phyloP scores from a whole-genome alignment of 805 yeast species.

The Lachancea meyersii region DNA sequence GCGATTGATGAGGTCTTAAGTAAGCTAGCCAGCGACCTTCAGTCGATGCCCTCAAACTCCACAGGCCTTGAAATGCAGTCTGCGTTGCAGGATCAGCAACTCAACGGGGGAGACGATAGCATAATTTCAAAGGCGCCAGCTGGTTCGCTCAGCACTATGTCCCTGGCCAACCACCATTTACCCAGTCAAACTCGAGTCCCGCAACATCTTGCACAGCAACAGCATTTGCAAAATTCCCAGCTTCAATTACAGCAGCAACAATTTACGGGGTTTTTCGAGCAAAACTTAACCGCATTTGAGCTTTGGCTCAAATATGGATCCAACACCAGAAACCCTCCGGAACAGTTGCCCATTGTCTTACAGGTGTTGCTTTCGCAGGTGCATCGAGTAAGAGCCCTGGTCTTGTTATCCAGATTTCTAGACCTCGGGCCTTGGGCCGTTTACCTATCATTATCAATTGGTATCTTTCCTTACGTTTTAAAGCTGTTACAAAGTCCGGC shows the following conservation, averaged over 20 bases:
- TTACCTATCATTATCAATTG: constrained; percentile 82
- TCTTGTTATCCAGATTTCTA: constrained; percentile 72
- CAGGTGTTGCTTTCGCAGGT: constrained; percentile 92
- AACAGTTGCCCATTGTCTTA: constrained; percentile 87
- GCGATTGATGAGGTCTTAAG: constrained; percentile 91
- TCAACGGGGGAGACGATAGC: constrained; percentile 22
- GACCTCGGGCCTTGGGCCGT: constrained; percentile 99
- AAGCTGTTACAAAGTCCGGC: constrained; percentile 91
- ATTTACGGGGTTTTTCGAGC: constrained; percentile 92
- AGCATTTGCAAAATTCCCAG: constrained; percentile 13
- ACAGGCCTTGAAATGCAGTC: constrained; percentile 22
- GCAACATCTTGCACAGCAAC: constrained; percentile 7
- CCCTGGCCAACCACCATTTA: constrained; percentile 25
- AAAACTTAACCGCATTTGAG: constrained; percentile 92
- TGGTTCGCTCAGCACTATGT: constrained; percentile 34
- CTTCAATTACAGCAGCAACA: constrained; percentile 46
- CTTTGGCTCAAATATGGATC: constrained; percentile 92
- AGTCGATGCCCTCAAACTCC: constrained; percentile 31
- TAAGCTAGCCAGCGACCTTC: constrained; percentile 48
- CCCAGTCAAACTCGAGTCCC: constrained; percentile 2
- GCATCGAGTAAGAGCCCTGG: constrained; percentile 84
- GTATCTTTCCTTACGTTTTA: constrained; percentile 91
- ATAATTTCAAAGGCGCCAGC: constrained; percentile 29
- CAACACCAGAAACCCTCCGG: constrained; percentile 80
- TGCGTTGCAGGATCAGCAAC: constrained; percentile 22